phyloP scores from a whole-genome alignment of 495 filamentous ascomycete species.

The Penicillium soppii region DNA sequence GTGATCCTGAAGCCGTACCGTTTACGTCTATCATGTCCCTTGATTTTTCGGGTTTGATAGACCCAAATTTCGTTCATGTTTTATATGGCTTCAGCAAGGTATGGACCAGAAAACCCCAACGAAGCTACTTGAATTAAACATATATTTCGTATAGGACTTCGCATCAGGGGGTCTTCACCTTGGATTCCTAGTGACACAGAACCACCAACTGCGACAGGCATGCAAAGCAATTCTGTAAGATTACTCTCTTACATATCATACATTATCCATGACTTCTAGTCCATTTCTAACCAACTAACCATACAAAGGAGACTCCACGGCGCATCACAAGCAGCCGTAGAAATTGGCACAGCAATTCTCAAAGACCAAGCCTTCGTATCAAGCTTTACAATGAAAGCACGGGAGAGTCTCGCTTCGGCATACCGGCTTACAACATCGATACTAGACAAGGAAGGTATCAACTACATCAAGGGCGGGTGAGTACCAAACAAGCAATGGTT shows the following conservation, averaged over 20 bases:
- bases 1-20: constrained; percentile 29
- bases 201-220: constrained; percentile 25
- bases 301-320: constrained; percentile 32
- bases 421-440: constrained; percentile 25
- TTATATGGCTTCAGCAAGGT: constrained; percentile 59
- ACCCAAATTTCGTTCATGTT: constrained; percentile 52
- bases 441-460: constrained; percentile 29
- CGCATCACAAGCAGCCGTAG: constrained; percentile 30
- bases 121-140: not conserved
- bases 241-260: not conserved
- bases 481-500: not conserved
- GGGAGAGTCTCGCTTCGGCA: constrained; percentile 21
- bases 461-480: constrained; percentile 33
- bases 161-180: constrained; percentile 53
- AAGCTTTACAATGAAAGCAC: constrained; percentile 26
- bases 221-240: constrained; percentile 30
- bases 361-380: constrained; percentile 34
- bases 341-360: constrained; percentile 38
- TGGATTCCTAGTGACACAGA: constrained; percentile 50
- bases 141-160: constrained; percentile 42
- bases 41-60: constrained; percentile 42
- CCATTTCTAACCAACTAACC: constrained; percentile 1
- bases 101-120: not conserved
- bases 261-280: not conserved
- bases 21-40: constrained; percentile 56